These are phyloP conservation scores for Aurifilum marmelostoma DNA, from an alignment of 2,329 filamentous ascomycete genomes.

Conservation along the genomic window DNA sequence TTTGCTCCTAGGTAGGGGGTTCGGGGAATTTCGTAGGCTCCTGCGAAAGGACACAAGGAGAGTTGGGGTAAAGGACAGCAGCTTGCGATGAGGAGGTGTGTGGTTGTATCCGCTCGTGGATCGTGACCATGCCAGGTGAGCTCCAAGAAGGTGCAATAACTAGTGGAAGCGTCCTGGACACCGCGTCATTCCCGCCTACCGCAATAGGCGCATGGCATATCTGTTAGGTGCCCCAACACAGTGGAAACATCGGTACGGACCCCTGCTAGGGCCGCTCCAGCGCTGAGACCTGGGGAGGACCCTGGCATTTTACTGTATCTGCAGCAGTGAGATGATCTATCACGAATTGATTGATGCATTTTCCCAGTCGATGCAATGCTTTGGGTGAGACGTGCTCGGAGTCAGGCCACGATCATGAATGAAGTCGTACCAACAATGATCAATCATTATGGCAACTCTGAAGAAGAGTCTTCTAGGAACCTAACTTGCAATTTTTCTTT, in stretches of 20 bases:
- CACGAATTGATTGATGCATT: neutral
- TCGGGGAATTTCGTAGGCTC: neutral
- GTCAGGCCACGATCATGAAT: neutral
- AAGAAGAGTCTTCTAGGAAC: neutral
- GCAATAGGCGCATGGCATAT: neutral
- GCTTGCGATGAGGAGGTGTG: neutral
- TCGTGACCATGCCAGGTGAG: constrained; percentile 10
- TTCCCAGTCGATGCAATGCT: neutral
- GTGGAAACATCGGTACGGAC: neutral
- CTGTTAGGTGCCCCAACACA: neutral
- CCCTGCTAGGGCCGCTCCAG: neutral
- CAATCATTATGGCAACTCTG: neutral
- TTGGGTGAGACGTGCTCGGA: neutral
- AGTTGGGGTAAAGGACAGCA: neutral
- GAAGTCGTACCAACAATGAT: neutral
- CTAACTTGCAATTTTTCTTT: neutral
- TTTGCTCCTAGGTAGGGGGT: neutral
- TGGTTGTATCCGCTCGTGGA: neutral
- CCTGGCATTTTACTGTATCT: neutral
- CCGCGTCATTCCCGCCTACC: constrained; percentile 1
- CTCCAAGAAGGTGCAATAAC: neutral
- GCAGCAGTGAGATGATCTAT: neutral
- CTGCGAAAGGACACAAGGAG: neutral
- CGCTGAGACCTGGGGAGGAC: neutral
- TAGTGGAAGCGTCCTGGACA: neutral